These are phyloP conservation scores for Infundibulicybe gibba DNA, from an alignment of 768 basidiomycete species.

Conservation along the genomic window DNA sequence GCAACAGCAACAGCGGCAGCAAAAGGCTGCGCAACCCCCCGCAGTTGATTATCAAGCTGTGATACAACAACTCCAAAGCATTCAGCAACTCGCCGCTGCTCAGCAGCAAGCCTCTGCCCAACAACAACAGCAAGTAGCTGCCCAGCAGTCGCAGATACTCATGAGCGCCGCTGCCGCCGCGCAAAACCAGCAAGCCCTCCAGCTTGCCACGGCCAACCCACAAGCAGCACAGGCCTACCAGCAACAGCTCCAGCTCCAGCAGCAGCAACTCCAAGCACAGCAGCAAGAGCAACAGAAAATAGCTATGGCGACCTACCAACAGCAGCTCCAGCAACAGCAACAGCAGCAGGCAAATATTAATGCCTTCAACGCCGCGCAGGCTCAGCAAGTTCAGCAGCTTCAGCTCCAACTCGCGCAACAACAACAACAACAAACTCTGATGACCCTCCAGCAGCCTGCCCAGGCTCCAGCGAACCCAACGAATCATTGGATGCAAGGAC, in stretches of 20 bases:
- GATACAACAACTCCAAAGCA: slow-evolving; percentile 13
- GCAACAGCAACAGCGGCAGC: slow-evolving; percentile 22
- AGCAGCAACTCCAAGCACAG: slow-evolving; percentile 11
- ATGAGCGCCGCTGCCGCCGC: background rate
- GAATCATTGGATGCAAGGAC: background rate
- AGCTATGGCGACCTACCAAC: slow-evolving; percentile 3
- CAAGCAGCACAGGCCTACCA: background rate
- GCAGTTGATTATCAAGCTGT: slow-evolving; percentile 14
- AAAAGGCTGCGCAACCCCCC: slow-evolving; percentile 1
- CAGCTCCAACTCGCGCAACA: slow-evolving; percentile 2
- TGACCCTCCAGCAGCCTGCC: slow-evolving; percentile 1
- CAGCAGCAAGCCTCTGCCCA: slow-evolving; percentile 4
- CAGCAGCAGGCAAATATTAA: background rate
- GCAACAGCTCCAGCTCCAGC: slow-evolving; percentile 10
- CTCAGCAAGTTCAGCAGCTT: background rate
- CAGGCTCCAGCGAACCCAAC: background rate
- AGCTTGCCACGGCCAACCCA: background rate
- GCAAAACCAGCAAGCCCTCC: slow-evolving; percentile 6
- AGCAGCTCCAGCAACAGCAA: slow-evolving; percentile 10
- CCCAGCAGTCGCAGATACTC: background rate
- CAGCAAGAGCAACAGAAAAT: slow-evolving; percentile 2
- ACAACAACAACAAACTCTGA: background rate
- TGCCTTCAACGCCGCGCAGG: background rate
- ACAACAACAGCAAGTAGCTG: slow-evolving; percentile 7
- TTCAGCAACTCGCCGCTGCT: slow-evolving; percentile 9